Base-by-base conservation (phyloP, 2,329 filamentous ascomycete genomes). In the Talaromyces marneffei region DNA sequence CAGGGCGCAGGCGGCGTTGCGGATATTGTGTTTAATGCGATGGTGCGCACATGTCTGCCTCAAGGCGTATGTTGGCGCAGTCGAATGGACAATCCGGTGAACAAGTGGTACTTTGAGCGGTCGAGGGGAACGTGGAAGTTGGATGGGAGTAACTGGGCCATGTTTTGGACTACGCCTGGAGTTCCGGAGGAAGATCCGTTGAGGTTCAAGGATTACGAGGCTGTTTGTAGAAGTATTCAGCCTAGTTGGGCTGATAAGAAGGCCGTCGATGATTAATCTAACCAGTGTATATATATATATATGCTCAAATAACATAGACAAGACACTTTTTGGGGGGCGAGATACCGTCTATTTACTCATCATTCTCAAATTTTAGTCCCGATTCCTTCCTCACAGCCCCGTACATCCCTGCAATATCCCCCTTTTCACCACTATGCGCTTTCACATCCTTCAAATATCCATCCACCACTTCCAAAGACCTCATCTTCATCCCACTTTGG, bases 101-200 rank as follows among this genome's bases (percentile, higher is more conserved):
- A 99, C 72, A 97, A 97, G 73, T 99, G 94, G 94, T 99, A 99
- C 74, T 97, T 97, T 76, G 94, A 99, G 76, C 83, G 94, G 53
- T 91, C 90, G 2, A 79, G 84, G 53, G 94, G 94, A 0, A 92
- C 87, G 2, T 89, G 87, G 82, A 94, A 95, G 77, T 77, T 99
- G 39, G 81, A 83, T 0, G 86, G 84, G n/a, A 90, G 85, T 50
- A 88, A 92, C 67, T 99, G 94, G 94, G 91, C 92, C 3, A 97
- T 97, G 92, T 99, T 99, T 71, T 99, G 94, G 92, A 99, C 94
- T 1, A 94, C 89, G 0, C 84, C 85, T 52, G 80, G 87, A 60
- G 78, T 85, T 46, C 77, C 83, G 52, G 80, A 80, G 59, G 72
- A 83, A 62, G 77, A 80, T 37, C 53, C 58, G 10, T 75, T 79